These are phyloP conservation scores for Artomyces pyxidatus DNA, from an alignment of 768 basidiomycete species.

Conservation along the genomic window DNA sequence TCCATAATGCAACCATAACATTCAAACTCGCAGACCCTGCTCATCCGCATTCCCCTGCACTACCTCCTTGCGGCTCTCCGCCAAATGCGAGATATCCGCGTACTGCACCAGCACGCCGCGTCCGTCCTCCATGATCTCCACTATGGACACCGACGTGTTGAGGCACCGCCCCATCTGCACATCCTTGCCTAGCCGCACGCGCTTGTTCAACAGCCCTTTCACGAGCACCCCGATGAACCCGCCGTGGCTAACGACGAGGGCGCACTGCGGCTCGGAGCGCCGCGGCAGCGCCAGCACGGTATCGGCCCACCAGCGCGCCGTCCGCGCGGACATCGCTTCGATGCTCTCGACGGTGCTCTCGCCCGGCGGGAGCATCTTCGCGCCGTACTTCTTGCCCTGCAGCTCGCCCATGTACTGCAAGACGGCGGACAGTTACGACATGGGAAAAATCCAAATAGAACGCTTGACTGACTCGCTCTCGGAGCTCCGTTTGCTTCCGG, in stretches of 20 bases:
- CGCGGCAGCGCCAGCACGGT: constrained; percentile 26
- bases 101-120: constrained; percentile 40
- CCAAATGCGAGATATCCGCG: constrained; percentile 49
- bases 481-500: constrained; percentile 36
- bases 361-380: constrained; percentile 26
- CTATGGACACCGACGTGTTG: constrained; percentile 51
- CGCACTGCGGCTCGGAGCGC: constrained; percentile 10
- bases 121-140: constrained; percentile 40
- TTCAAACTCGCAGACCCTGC: constrained; percentile 2
- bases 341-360: constrained; percentile 17
- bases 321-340: constrained; percentile 28
- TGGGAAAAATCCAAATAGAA: not conserved
- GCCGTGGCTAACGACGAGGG: constrained; percentile 63
- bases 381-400: constrained; percentile 35
- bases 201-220: constrained; percentile 35
- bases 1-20: not conserved
- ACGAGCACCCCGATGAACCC: constrained; percentile 52
- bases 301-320: constrained; percentile 53
- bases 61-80: constrained; percentile 19
- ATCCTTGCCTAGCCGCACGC: constrained; percentile 28
- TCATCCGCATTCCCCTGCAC: constrained; percentile 49
- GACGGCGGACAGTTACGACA: not conserved
- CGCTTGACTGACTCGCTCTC: constrained; percentile 55
- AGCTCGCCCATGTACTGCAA: constrained; percentile 52
- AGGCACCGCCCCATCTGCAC: constrained; percentile 28